A percentile compares a stretch with the other conserved stretches of the same genome.
Conservation (phyloP, 2,329 filamentous ascomycete species). For the Penicillium sp. region DNA sequence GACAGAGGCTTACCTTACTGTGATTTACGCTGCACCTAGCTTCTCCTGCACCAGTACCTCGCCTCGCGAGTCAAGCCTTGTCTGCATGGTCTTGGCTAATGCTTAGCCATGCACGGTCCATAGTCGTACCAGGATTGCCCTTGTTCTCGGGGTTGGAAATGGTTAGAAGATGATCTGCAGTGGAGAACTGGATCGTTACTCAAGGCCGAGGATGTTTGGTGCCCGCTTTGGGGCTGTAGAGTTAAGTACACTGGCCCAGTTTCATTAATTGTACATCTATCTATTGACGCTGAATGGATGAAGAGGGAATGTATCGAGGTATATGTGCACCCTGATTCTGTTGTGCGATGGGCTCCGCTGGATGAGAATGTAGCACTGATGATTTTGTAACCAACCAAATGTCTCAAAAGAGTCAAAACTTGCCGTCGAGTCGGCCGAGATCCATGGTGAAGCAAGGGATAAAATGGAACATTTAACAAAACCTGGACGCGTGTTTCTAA, state of each 20-base stretch:
- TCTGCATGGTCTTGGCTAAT: slow-evolving; percentile 26
- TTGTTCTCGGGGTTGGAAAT: neutral
- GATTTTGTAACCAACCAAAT: neutral
- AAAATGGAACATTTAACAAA: neutral
- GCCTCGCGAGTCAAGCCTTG: slow-evolving; percentile 23
- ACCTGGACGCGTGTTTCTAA: neutral
- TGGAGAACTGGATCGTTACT: neutral
- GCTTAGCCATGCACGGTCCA: slow-evolving; percentile 26
- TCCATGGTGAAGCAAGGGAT: neutral
- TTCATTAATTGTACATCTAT: no score
- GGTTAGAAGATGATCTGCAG: neutral
- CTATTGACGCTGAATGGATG: no score
- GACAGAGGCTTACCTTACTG: neutral
- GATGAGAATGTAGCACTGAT: neutral
- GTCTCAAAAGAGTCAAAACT: neutral
- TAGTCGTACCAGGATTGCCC: slow-evolving; percentile 1
- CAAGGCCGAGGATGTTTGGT: no score
- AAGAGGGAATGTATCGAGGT: no score
- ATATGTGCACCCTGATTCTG: neutral
- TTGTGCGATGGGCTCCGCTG: neutral
- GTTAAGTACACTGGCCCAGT: no score
- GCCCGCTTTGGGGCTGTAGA: no score
- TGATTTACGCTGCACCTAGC: neutral
- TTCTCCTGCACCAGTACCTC: neutral
- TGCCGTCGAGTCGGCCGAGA: neutral